Evolutionary conservation across 78 protist species (phyloP), one percentile per base, ranked within the genome.

Genomic region (Acrasis kona): DNA sequence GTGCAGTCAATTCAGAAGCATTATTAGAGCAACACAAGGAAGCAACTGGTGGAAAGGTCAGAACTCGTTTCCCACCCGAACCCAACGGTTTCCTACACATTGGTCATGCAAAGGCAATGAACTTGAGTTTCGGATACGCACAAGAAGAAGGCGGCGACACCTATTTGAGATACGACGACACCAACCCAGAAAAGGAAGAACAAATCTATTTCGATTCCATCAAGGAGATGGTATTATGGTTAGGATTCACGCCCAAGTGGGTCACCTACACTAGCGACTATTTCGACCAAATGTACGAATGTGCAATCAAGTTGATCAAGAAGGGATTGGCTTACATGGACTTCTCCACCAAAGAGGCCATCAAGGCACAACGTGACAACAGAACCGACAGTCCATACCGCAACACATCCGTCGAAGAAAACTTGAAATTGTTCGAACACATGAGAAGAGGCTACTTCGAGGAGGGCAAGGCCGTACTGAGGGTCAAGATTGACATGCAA

Each of bases 1-100:
- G 39, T 10, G 39, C 81, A 6, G 42, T 39, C 19, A 19, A 19
- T 67, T 28, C 19, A 19, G 71, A 12, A 67, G 19, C 19, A 67
- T 12, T 28, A 19, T 19, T 67, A 19, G 29, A 19, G 29, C 50
- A 79, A 69, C 87, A 78, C 57, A 30, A 70, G n/a, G 77, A 40
- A 4, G 70, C 31, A 12, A 87, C 95, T 7, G 95, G 92, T 28
- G 98, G 94, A 10, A 37, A 50, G 39, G 30, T 92, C 36, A 41
- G 86, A 9, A 93, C 98, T 10, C 89, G 99, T 27, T 97, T 97
- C 89, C 99, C 99, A 6, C 99, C 99, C 0, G 99, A 98, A 86
- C 99, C 99, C 58, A 96, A 96, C 50, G 98, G 99, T 35, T 96
- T 83, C 75, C 84, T 96, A 10, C 99, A 98, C 86, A 95, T 98